Conservation (phyloP, 78 protist genomes). For the Tieghemostelium lacteum region DNA sequence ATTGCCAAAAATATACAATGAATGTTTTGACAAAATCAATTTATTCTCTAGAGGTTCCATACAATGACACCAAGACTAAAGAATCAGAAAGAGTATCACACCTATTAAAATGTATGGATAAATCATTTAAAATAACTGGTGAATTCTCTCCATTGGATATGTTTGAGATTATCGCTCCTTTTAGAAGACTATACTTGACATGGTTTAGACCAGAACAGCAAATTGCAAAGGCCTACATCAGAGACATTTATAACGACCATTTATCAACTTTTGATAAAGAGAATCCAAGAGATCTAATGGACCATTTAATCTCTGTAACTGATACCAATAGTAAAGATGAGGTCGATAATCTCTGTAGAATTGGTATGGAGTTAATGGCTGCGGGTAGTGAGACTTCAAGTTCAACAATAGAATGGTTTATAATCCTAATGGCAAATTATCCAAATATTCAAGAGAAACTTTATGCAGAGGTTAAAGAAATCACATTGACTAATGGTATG, state of each 20-base stretch:
- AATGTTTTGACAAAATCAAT: background rate
- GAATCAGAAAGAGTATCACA: no score
- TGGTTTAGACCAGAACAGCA: background rate
- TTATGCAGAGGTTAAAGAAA: background rate
- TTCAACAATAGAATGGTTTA: background rate
- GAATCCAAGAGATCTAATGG: no score
- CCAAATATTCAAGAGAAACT: conserved; percentile 49
- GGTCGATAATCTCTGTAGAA: background rate
- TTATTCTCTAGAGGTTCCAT: background rate
- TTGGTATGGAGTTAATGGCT: conserved; percentile 1
- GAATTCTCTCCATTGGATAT: no score
- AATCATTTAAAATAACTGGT: no score
- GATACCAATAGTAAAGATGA: background rate
- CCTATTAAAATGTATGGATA: no score
- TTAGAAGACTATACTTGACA: background rate
- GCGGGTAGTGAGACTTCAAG: conserved; percentile 27
- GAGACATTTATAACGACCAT: conserved; percentile 1
- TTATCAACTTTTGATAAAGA: no score
- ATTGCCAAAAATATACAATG: background rate
- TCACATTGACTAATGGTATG: background rate
- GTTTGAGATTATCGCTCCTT: background rate
- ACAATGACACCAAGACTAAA: no score
- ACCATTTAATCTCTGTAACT: background rate
- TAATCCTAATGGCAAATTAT: conserved; percentile 1
- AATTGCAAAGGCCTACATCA: background rate